A percentile compares a stretch with the other conserved stretches of the same genome.
These are phyloP conservation scores for Ganoderma leucocontextum DNA, from an alignment of 1,284 basidiomycete genomes.

Conservation along the genomic window DNA sequence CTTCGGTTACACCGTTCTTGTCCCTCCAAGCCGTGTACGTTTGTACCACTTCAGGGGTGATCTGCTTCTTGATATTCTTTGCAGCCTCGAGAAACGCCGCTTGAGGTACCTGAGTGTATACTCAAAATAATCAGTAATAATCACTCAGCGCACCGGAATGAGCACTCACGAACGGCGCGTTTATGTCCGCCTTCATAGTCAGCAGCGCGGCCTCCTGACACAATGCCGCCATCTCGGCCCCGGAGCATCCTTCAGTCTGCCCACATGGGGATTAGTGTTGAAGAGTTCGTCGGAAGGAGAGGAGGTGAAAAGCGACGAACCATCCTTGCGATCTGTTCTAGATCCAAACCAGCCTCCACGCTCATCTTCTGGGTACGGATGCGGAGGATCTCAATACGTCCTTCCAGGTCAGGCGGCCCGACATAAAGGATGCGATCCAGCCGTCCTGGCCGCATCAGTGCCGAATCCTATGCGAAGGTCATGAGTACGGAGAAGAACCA, in stretches of 20 bases:
- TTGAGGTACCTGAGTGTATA: constrained; percentile 68
- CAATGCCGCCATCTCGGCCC: constrained; percentile 91
- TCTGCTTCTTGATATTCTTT: constrained; percentile 77
- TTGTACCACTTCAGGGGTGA: constrained; percentile 83
- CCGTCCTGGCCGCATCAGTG: constrained; percentile 93
- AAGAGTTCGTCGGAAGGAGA: neutral
- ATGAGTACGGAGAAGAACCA: neutral
- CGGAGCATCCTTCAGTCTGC: constrained; percentile 94
- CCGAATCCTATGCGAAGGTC: constrained; percentile 75
- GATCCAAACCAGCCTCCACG: constrained; percentile 73
- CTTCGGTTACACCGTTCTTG: constrained; percentile 43
- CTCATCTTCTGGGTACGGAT: constrained; percentile 87
- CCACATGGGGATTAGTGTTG: neutral
- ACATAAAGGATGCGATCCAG: constrained; percentile 97
- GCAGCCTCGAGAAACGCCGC: constrained; percentile 84
- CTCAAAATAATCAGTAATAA: neutral
- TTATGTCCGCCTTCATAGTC: constrained; percentile 88
- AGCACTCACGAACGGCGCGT: constrained; percentile 74
- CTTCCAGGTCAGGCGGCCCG: constrained; percentile 85
- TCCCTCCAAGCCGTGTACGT: constrained; percentile 75
- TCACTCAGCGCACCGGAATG: neutral
- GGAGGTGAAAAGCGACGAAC: constrained; percentile 43
- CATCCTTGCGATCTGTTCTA: constrained; percentile 76
- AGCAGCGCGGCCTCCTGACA: constrained; percentile 96
- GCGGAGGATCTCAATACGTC: constrained; percentile 85